These are phyloP conservation scores for Dillenia turbinata DNA, from an alignment of 164 flowering plant genomes.

Conservation along the genomic window DNA sequence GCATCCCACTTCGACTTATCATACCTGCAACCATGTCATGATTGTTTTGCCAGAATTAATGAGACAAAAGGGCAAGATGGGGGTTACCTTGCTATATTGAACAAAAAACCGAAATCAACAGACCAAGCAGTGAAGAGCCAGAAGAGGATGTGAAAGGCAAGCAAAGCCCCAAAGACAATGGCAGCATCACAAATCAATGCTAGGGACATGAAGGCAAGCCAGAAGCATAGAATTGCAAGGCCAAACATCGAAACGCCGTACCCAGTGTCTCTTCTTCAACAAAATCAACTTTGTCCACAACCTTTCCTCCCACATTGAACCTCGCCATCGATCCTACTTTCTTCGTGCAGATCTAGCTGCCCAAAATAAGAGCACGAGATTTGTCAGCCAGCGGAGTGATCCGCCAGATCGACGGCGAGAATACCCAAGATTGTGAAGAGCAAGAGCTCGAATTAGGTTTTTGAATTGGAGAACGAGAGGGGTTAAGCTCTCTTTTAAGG, in stretches of 20 bases:
- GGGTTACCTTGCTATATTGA: slow-evolving; percentile 63
- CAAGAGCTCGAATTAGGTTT: too few species aligned
- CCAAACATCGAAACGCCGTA: slow-evolving; percentile 85
- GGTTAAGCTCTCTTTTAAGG: too few species aligned
- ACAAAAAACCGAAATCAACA: slow-evolving; percentile 82
- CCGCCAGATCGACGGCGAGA: too few species aligned
- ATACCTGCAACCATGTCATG: too few species aligned
- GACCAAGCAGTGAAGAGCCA: slow-evolving; percentile 93
- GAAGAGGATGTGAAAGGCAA: slow-evolving; percentile 54
- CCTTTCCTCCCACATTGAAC: slow-evolving; percentile 78
- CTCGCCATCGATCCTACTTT: slow-evolving; percentile 38
- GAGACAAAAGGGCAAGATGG: too few species aligned
- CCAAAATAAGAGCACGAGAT: too few species aligned
- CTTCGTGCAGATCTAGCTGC: too few species aligned
- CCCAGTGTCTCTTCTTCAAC: slow-evolving; percentile 53
- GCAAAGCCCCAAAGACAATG: slow-evolving; percentile 64
- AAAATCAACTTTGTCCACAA: slow-evolving; percentile 74
- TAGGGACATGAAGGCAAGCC: slow-evolving; percentile 51
- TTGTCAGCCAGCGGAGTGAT: too few species aligned
- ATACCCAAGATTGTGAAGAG: too few species aligned
- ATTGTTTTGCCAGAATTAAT: not conserved
- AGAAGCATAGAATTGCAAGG: slow-evolving; percentile 58
- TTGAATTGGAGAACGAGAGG: too few species aligned
- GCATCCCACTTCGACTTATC: too few species aligned
- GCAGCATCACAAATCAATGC: slow-evolving; percentile 66